Percentiles rank a stretch among this genome's conserved stretches.
Evolutionary conservation across 805 yeast genomes (phyloP).

Genomic region (Hyphopichia homilentoma): DNA sequence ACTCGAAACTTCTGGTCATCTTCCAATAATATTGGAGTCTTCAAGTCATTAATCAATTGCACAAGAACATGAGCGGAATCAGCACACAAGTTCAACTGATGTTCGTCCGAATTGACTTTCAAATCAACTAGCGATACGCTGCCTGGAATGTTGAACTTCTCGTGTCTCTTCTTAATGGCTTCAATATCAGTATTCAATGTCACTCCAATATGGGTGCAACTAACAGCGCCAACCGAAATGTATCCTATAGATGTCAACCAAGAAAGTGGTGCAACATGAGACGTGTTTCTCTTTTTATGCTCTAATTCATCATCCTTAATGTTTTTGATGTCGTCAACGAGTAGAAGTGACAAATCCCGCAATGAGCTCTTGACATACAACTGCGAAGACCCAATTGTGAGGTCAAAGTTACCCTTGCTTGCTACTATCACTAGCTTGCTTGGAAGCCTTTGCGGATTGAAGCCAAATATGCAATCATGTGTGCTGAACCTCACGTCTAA

Average conservation of each 20-base stretch:
- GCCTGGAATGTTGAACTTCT: conserved; percentile 15
- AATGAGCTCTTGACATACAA: conserved; percentile 42
- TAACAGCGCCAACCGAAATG: conserved; percentile 47
- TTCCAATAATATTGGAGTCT: conserved; percentile 58
- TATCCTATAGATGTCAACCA: conserved; percentile 48
- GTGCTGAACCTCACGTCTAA: conserved; percentile 33
- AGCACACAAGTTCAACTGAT: conserved; percentile 64
- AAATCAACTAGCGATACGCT: conserved; percentile 35
- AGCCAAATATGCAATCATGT: conserved; percentile 55
- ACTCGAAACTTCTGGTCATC: conserved; percentile 58
- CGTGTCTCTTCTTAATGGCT: conserved; percentile 12
- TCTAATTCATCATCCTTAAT: conserved; percentile 4
- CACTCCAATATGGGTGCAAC: conserved; percentile 33
- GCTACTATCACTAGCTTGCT: conserved; percentile 53
- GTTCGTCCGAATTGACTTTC: conserved; percentile 45
- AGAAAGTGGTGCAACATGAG: conserved; percentile 28
- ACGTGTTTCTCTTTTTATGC: conserved; percentile 1
- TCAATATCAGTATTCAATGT: conserved; percentile 23
- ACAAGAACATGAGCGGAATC: conserved; percentile 75
- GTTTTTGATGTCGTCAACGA: conserved; percentile 57
- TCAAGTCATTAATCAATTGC: conserved; percentile 68
- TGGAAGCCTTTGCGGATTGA: conserved; percentile 57
- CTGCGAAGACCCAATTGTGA: conserved; percentile 31
- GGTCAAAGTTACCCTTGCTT: conserved; percentile 51
- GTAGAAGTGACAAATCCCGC: conserved; percentile 45